phyloP scores from a whole-genome alignment of 148 eudicot species.

The Cornus florida region DNA sequence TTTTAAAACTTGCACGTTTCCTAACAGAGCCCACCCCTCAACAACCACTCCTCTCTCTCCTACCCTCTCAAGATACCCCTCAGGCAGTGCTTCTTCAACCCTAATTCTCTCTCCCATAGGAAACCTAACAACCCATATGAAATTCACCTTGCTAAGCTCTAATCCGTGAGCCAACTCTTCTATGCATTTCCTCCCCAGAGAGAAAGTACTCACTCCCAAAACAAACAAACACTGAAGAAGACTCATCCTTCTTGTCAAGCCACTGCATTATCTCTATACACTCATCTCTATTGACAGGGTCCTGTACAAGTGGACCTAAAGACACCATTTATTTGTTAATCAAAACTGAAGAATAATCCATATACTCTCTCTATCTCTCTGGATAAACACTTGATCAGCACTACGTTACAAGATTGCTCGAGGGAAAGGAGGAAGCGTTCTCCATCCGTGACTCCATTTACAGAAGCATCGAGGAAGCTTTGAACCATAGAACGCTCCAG shows the following conservation, averaged over 20 bases:
- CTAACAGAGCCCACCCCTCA: no score
- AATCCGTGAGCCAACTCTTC: no score
- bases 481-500: neutral
- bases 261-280: no score
- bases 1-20: no score
- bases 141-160: no score
- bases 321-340: slow-evolving; percentile 6
- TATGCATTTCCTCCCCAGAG: no score
- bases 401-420: neutral
- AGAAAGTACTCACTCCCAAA: no score
- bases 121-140: no score
- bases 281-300: neutral
- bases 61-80: no score
- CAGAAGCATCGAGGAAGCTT: neutral
- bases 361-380: slow-evolving; percentile 16
- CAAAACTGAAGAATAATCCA: slow-evolving; percentile 6
- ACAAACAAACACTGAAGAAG: neutral
- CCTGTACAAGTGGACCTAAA: slow-evolving; percentile 15
- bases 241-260: neutral
- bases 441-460: neutral
- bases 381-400: neutral
- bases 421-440: neutral
- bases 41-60: no score
- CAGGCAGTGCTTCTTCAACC: no score
- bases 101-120: no score